These are phyloP conservation scores for Hypoxylon lienhwacheense DNA, from an alignment of 495 filamentous ascomycete genomes.

Conservation along the genomic window DNA sequence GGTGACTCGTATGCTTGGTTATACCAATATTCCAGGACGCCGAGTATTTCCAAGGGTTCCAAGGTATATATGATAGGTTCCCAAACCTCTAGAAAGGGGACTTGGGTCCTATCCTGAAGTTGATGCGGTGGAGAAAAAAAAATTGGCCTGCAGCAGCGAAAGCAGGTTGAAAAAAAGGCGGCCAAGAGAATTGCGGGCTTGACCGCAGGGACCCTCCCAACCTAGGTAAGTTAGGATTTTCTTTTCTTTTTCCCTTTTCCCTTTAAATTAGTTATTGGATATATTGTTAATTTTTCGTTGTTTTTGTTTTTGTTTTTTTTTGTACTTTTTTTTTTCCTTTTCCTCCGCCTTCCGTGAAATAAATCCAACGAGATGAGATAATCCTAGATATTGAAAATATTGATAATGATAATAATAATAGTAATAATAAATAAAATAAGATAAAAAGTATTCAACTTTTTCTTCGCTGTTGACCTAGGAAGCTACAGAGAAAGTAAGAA, in stretches of 20 bases:
- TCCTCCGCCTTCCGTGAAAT: conserved; percentile 22
- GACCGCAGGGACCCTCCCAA: conserved; percentile 35
- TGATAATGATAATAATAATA: no score
- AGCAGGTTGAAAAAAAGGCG: conserved; percentile 33
- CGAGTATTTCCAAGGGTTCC: conserved; percentile 16
- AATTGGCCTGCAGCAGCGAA: conserved; percentile 28
- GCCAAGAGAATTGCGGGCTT: conserved; percentile 36
- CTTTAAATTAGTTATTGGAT: no score
- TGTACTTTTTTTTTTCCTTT: conserved; percentile 13
- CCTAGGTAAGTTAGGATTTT: conserved; percentile 33
- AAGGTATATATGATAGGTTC: conserved; percentile 37
- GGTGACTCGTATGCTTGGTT: no score
- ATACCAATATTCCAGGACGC: conserved; percentile 25
- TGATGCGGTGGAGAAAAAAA: conserved; percentile 36
- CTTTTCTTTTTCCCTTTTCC: conserved; percentile 1
- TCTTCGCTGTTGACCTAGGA: not conserved
- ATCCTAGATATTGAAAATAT: conserved; percentile 10
- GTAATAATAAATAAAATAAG: no score
- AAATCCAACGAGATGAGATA: conserved; percentile 21
- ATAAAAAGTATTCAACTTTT: no score
- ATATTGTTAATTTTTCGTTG: no score
- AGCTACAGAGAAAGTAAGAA: no score
- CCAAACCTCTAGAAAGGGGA: conserved; percentile 36
- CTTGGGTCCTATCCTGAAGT: conserved; percentile 24
- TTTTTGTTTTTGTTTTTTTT: conserved; percentile 10